Evolutionary conservation across 1,139 yeast species (phyloP), one percentile per base, ranked within the genome.

Genomic region (Suzukiozyma palmioleophila): DNA sequence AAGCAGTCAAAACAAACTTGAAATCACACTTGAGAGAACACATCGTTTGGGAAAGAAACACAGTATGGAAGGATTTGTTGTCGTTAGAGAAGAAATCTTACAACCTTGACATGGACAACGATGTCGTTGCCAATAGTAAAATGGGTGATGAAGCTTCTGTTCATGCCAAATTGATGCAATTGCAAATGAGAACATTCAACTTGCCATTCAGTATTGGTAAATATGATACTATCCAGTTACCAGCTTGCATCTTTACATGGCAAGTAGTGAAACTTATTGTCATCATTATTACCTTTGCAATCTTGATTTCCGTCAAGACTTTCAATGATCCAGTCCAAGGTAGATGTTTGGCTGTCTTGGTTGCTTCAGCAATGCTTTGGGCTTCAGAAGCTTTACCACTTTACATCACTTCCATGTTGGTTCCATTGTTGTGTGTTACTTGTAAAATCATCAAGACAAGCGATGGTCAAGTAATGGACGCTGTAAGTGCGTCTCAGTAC

Each of bases 21-120:
- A 76, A 83, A 45, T 72, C 87, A 12, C 87, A 87, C 51, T 65
- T 90, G 45, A 74, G 97, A 43, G 97, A 90, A 53, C 95, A 89
- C 60, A 86, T 90, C 37, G 96, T 89, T 13, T 90, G 96, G 95
- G 97, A 89, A 62, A 76, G 97, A 59, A 88, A 88, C 59, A 90
- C 97, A 0, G 97, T 90, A 18, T 90, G 97, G 97, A 83, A 92
- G 54, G 97, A 90, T 57, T 81, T 90, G 81, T 82, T 90, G 56
- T 89, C 90, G 14, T 65, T 89, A 54, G 96, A 90, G 60, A 77
- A 90, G 56, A 81, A 69, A 39, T 53, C 66, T 16, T 63, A 62
- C 46, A 60, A 62, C 43, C 52, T 65, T 46, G 58, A 63, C 46
- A 48, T 63, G 13, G 65, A 62, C 38, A 60, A 52, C 40, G 47